Base-by-base conservation (phyloP, 106 monocot species). In the Allium cepa region DNA sequence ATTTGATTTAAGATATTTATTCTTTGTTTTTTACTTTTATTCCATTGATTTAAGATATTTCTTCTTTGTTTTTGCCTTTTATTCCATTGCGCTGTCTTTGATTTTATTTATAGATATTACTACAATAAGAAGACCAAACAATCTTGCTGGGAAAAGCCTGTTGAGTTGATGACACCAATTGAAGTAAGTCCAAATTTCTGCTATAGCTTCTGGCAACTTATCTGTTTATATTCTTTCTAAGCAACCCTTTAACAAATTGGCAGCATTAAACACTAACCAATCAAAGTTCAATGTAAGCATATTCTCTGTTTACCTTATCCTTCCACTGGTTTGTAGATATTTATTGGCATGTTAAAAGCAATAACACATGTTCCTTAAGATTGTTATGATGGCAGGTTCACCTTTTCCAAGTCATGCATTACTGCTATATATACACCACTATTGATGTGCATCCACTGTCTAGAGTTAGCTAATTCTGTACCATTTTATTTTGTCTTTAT, bases 71-170 rank as follows among this genome's bases (percentile, higher is more conserved):
- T 15, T 68, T 69, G 50, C 60, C 48, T 70, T 8, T 64, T 0
- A n/a, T 10, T 26, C 17, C 66, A 22, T 63, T 57, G 63, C 8
- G 18, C 49, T 75, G 46, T 68, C 9, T 60, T 75, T 53, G 50
- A 9, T 68, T 75, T 36, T 48, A 11, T 59, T 36, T 12, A 27
- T 47, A 99, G 97, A 66, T 99, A 99, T 56, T 99, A 99, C 67
- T 90, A 87, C 59, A 99, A 99, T 74, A 99, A 90, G 76, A 99
- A 87, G 78, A 99, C 92, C 8, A 84, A 75, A 50, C 92, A 90
- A 70, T 99, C 97, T 77, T 87, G 86, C 68, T 99, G 97, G 97
- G 97, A 90, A 73, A 99, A 99, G 72, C 97, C 97, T 15, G 49
- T 77, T 69, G 97, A 99, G 64, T 57, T 99, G 56, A 99, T 99